Percentiles rank a stretch among this genome's conserved stretches.
phyloP scores from a whole-genome alignment of 306 rosid species.

The Crataegus laevigata region DNA sequence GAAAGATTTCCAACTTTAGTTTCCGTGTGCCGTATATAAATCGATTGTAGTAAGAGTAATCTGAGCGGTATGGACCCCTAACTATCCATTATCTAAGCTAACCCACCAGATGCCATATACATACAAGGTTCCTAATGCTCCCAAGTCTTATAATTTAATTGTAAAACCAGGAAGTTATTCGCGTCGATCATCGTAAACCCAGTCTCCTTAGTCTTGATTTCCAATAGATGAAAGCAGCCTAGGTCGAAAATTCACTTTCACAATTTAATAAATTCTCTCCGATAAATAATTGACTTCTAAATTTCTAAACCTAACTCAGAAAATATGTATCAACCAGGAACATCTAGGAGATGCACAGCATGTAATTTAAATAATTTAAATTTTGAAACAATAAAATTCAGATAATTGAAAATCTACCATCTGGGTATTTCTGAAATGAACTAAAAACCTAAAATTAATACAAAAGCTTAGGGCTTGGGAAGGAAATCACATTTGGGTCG shows the following conservation, averaged over 20 bases:
- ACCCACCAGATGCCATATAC: neutral
- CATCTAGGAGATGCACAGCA: neutral
- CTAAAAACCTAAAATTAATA: constrained; percentile 4
- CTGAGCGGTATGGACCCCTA: neutral
- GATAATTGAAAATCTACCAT: neutral
- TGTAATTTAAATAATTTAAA: neutral
- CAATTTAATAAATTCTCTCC: neutral
- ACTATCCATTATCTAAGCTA: neutral
- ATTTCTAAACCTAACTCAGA: neutral
- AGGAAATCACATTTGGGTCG: constrained; percentile 74
- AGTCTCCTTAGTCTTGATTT: neutral
- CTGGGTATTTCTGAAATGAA: constrained; percentile 5
- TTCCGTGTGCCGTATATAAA: neutral
- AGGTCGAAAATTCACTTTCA: neutral
- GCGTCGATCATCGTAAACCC: neutral
- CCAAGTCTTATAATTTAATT: neutral
- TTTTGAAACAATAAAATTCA: neutral
- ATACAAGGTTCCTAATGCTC: neutral
- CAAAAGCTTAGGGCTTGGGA: neutral
- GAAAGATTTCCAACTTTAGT: neutral
- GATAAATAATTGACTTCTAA: neutral
- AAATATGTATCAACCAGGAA: neutral
- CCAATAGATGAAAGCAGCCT: neutral
- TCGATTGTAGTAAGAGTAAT: neutral
- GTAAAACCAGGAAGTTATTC: neutral